Conservation (phyloP, 202 grass and related monocot genomes). For the Saccharum hybrid region DNA sequence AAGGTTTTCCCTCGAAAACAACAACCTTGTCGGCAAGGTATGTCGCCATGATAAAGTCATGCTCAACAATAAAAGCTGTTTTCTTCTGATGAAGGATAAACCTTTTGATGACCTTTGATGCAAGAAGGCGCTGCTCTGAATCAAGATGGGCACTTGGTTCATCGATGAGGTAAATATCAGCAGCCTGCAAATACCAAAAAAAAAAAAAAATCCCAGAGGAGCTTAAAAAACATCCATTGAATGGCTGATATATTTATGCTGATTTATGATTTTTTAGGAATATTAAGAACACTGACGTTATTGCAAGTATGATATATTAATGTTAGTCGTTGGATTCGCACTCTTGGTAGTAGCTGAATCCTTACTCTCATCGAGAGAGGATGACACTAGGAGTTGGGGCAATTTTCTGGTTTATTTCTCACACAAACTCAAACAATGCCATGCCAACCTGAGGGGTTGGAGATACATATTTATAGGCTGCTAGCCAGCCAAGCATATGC, state of each 20-base stretch:
- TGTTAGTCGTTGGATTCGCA: too few species aligned
- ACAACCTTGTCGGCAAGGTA: conserved; percentile 95
- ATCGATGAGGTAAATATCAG: conserved; percentile 95
- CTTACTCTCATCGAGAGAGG: too few species aligned
- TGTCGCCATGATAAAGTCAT: conserved; percentile 94
- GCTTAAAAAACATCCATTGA: background rate
- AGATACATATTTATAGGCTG: too few species aligned
- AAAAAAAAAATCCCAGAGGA: background rate
- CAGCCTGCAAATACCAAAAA: conserved; percentile 57
- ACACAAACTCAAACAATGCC: too few species aligned
- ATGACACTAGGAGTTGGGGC: too few species aligned
- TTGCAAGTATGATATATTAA: background rate
- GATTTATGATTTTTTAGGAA: background rate
- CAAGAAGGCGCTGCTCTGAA: conserved; percentile 90
- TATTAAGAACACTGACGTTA: background rate
- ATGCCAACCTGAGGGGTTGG: too few species aligned
- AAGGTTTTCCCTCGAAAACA: conserved; percentile 84
- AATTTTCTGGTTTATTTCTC: too few species aligned
- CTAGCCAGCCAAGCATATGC: too few species aligned
- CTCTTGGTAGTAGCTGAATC: too few species aligned
- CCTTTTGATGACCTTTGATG: conserved; percentile 93
- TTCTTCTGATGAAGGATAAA: conserved; percentile 97
- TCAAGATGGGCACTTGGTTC: conserved; percentile 98
- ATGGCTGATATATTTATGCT: background rate
- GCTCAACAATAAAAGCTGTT: conserved; percentile 87